phyloP scores from a whole-genome alignment of 192 early-diverging fungal species.

The Rhizoclosmatium globosum region DNA sequence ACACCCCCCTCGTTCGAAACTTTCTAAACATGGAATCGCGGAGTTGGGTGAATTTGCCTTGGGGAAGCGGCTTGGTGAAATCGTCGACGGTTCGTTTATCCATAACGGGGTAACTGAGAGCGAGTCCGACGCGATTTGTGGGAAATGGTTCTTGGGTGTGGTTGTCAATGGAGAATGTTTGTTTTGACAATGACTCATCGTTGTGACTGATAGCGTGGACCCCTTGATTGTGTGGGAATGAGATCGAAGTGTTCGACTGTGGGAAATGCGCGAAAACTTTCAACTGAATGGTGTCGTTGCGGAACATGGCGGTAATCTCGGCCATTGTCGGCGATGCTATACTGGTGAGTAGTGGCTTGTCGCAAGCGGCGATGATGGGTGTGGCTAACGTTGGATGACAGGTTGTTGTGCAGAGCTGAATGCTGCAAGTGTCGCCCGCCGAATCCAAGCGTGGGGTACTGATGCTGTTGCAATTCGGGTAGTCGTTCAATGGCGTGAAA shows the following conservation, averaged over 20 bases:
- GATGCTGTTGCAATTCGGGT: background rate
- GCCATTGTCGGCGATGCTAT: too few species aligned
- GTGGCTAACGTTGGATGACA: conserved; percentile 38
- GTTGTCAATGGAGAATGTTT: background rate
- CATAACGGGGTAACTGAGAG: background rate
- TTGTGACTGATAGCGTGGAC: too few species aligned
- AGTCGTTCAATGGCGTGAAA: conserved; percentile 11
- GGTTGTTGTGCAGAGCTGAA: conserved; percentile 27
- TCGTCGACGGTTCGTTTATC: background rate
- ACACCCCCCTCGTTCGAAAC: background rate
- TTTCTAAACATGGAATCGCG: background rate
- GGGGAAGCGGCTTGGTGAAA: background rate
- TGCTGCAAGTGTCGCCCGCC: conserved; percentile 40
- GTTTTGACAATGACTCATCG: too few species aligned
- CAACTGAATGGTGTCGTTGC: too few species aligned
- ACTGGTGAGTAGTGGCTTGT: background rate
- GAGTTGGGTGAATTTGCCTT: background rate
- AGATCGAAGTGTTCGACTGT: too few species aligned
- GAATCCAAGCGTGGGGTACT: conserved; percentile 46
- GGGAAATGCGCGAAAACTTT: too few species aligned
- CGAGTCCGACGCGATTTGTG: background rate
- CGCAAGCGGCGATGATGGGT: background rate
- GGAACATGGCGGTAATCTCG: too few species aligned
- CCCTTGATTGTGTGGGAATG: too few species aligned
- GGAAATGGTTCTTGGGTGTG: background rate